Evolutionary conservation across 164 flowering plant species (phyloP).

Genomic region (Vitis riparia): DNA sequence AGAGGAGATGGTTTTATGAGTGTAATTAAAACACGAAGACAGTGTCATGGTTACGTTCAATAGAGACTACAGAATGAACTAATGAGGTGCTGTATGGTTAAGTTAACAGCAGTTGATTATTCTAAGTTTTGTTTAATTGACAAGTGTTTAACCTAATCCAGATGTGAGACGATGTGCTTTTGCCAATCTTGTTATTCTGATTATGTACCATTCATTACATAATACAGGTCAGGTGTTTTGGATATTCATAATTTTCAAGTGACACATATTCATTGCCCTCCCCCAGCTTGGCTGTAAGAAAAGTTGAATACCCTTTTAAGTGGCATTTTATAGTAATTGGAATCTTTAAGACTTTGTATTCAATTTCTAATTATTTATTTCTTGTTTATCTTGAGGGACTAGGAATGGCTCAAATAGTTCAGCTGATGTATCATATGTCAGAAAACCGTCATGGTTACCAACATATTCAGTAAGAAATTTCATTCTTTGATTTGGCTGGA

Average conservation of each 20-base stretch:
- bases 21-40: background rate
- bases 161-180: background rate
- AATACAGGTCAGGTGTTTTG: slow-evolving; percentile 93
- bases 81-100: background rate
- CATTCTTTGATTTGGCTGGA: background rate
- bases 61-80: background rate
- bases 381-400: slow-evolving; percentile 10
- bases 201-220: background rate
- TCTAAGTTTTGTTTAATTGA: slow-evolving; percentile 1
- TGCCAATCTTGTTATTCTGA: background rate
- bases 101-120: background rate
- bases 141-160: background rate
- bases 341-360: background rate
- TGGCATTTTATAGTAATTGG: background rate
- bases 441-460: slow-evolving; percentile 82
- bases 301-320: background rate
- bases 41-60: background rate
- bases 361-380: background rate
- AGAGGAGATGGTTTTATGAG: background rate
- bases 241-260: slow-evolving; percentile 56
- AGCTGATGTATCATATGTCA: slow-evolving; percentile 32
- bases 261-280: slow-evolving; percentile 95
- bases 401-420: slow-evolving; percentile 45
- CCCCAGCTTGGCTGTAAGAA: slow-evolving; percentile 95
- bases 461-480: slow-evolving; percentile 56